phyloP scores from a whole-genome alignment of 2,329 filamentous ascomycete genomes.

The Podosphaera aphanis region DNA sequence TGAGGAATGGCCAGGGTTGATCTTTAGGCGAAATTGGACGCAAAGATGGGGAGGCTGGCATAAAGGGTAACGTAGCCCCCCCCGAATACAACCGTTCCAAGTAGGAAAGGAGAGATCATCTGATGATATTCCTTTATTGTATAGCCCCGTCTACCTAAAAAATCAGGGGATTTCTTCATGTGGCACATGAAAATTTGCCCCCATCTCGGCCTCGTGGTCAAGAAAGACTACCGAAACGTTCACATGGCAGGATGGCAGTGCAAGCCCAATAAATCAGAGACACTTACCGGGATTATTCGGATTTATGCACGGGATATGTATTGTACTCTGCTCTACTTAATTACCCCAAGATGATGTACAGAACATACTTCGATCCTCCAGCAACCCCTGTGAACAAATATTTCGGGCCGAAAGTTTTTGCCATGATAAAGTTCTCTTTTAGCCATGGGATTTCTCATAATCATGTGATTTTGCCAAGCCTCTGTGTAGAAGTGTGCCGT shows the following conservation, averaged over 20 bases:
- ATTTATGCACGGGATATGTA: too few relatives aligned
- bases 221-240: neutral
- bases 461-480: too few relatives aligned
- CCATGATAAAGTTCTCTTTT: too few relatives aligned
- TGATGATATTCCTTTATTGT: neutral
- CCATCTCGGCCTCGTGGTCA: neutral
- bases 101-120: neutral
- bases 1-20: conserved; percentile 1
- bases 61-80: neutral
- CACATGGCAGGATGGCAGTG: neutral
- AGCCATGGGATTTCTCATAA: too few relatives aligned
- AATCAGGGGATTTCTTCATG: neutral
- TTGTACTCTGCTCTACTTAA: too few relatives aligned
- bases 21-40: conserved; percentile 1
- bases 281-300: too few relatives aligned
- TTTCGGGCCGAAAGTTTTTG: too few relatives aligned
- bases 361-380: too few relatives aligned
- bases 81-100: neutral
- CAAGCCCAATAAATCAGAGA: too few relatives aligned
- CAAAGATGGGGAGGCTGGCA: neutral
- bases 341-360: too few relatives aligned
- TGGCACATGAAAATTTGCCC: neutral
- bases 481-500: too few relatives aligned
- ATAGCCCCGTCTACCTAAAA: neutral
- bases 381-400: too few relatives aligned